Evolutionary conservation across 2,329 filamentous ascomycete species (phyloP), one percentile per base, ranked within the genome.

Genomic region (Aurifilum marmelostoma): DNA sequence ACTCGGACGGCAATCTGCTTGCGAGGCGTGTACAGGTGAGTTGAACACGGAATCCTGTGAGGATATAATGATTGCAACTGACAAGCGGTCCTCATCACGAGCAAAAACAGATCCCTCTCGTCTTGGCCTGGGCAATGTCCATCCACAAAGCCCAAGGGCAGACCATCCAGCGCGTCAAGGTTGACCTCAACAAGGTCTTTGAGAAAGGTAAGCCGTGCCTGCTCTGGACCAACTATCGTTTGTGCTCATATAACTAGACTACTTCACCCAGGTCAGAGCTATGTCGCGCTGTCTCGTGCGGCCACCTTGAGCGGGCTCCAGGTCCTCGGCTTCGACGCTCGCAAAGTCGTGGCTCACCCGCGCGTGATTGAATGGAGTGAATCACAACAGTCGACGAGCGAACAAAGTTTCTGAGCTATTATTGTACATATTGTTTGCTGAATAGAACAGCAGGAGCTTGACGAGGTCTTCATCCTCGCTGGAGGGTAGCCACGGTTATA

Each of bases 61-160:
- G 8, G 34, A 8, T 12, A 18, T 9, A 14, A 1, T 16, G n/a
- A 3, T 54, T 27, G 24, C 24, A 8, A 3, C 47, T 69, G 32
- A 69, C n/a, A 12, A 27, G 9, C 2, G 5, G 5, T 47, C 9
- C 11, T 58, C n/a, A 9, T 27, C 24, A 14, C 61, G 29, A 2
- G 32, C 1, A 2, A 21, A 21, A 21, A n/a, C 32, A 70, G 69
- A 56, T 70, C 7, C 69, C 69, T 18, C 63, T 68, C 7, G 63
- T 70, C 27, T 41, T 68, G 27, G 69, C 69, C 9, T 70, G 69
- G 69, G 69, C 69, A 32, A 68, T 70, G 5, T 70, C 69, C 21
- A 70, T 68, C 27, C 69, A 70, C n/a, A 70, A 70, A n/a, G 69
- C 69, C 11, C 69, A 70, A n/a, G 69, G 69, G 32, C 69, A 70